These are phyloP conservation scores for sorghum (Sorghum bicolor) DNA, from an alignment of 176 grass and related monocot genomes.

Conservation along the genomic window DNA sequence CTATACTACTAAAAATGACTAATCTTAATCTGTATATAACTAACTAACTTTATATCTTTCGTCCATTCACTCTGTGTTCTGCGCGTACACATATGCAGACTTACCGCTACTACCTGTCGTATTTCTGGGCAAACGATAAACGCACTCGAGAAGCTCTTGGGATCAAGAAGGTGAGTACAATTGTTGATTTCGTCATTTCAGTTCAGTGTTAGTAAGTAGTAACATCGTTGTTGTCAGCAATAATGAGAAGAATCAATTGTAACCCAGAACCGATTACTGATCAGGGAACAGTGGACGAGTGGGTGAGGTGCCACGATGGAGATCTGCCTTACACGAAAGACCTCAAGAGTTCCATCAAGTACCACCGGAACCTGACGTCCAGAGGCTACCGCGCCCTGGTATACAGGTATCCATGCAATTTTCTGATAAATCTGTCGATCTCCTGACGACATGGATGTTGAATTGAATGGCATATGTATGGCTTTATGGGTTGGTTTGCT, in stretches of 20 bases:
- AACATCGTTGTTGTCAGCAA: neutral
- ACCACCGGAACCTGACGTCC: conserved; percentile 38
- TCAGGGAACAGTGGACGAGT: conserved; percentile 48
- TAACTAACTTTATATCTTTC: neutral
- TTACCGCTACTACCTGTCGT: neutral
- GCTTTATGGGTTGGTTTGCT: neutral
- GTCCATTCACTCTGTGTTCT: neutral
- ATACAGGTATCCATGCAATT: conserved; percentile 25
- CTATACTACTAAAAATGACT: neutral
- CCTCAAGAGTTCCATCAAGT: conserved; percentile 22
- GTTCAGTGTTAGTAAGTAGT: too few relatives aligned
- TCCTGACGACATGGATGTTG: neutral
- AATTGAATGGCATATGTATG: neutral
- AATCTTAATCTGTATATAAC: neutral
- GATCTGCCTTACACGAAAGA: conserved; percentile 16
- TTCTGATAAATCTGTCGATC: neutral
- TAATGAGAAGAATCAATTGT: neutral
- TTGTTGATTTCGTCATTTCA: neutral
- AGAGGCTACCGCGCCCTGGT: conserved; percentile 39
- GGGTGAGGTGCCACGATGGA: conserved; percentile 32
- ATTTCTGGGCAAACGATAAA: neutral
- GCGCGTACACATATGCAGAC: neutral
- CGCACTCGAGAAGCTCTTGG: neutral
- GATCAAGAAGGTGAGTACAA: conserved; percentile 4
- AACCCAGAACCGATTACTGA: neutral